Base-by-base conservation (phyloP, 148 eudicot genomes). In the Hydrangea macrophylla region DNA sequence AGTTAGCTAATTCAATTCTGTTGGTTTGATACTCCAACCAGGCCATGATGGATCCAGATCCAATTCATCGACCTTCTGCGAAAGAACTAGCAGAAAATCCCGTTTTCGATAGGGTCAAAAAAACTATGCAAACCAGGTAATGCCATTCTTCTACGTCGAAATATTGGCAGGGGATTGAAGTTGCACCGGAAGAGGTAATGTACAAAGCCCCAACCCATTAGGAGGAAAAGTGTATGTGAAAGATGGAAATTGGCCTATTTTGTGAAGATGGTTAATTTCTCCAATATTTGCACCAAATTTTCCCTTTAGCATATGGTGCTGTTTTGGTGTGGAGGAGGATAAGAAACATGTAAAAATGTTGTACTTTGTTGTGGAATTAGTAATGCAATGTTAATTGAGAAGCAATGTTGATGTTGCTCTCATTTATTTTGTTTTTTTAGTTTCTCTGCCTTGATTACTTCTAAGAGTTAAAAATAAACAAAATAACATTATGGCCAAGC, bases 21-120 rank as follows among this genome's bases (percentile, higher is more conserved):
- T 39, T 66, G 54, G 36, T 61, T 67, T 60, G 45, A 55, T 56
- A 67, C 39, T 35, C 15, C 18, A 67, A 36, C 63, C 84, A 93
- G 98, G 86, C 75, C 13, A 93, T 93, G 98, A 84, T 93, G 79
- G 90, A 90, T 71, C 85, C 87, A 45, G 90, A 90, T 81, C 96
- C 98, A 26, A 63, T 75, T 33, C 72, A 74, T 18, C 79, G 98
- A 54, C 98, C 96, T 73, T 88, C 96, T 61, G 95, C 98, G 23
- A 85, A 76, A 76, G 90, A 90, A 58, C 39, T 93, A 39, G 70
- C 86, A 26, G 72, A 79, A 58, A 76, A 85, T 78, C 84, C 95
- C 33, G 80, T 93, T 2, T 86, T 93, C 55, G 68, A 73, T 62
- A 80, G 79, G 73, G 62, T 39, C 60, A 64, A 65, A 32, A 66